These are phyloP conservation scores for Ustilago bromivora DNA, from an alignment of 1,284 basidiomycete genomes.

Conservation along the genomic window DNA sequence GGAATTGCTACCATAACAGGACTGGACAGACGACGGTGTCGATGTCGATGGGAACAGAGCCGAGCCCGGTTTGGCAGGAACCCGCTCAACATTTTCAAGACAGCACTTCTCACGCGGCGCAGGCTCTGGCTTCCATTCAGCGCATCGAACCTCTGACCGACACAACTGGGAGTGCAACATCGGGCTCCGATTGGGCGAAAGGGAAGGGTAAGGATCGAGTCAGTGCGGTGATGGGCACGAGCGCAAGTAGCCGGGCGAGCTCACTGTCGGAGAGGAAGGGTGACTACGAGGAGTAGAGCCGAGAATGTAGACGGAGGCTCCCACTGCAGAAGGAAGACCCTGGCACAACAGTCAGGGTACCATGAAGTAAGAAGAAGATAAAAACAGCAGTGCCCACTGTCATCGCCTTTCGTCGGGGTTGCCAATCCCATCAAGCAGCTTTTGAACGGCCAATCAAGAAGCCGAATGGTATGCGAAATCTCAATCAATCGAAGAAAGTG, in stretches of 20 bases:
- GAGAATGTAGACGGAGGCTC: neutral
- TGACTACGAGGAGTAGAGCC: neutral
- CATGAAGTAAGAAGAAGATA: neutral
- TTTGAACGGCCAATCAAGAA: neutral
- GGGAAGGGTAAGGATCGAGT: neutral
- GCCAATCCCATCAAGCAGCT: neutral
- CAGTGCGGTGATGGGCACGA: neutral
- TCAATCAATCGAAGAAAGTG: neutral
- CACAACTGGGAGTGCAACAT: neutral
- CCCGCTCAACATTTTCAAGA: neutral
- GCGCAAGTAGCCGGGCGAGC: neutral
- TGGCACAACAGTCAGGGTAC: neutral
- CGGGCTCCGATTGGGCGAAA: neutral
- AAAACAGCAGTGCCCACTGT: neutral
- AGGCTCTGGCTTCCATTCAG: slow-evolving; percentile 25
- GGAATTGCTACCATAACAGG: neutral
- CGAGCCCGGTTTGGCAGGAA: neutral
- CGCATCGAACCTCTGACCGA: slow-evolving; percentile 16
- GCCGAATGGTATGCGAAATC: neutral
- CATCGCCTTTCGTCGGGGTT: neutral
- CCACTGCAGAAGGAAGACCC: neutral
- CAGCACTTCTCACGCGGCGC: neutral
- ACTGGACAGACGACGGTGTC: neutral
- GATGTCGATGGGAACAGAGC: neutral
- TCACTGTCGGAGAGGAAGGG: neutral